phyloP scores from a whole-genome alignment of 352 stramenopile genomes.

The Globisporangium paroecandrum region DNA sequence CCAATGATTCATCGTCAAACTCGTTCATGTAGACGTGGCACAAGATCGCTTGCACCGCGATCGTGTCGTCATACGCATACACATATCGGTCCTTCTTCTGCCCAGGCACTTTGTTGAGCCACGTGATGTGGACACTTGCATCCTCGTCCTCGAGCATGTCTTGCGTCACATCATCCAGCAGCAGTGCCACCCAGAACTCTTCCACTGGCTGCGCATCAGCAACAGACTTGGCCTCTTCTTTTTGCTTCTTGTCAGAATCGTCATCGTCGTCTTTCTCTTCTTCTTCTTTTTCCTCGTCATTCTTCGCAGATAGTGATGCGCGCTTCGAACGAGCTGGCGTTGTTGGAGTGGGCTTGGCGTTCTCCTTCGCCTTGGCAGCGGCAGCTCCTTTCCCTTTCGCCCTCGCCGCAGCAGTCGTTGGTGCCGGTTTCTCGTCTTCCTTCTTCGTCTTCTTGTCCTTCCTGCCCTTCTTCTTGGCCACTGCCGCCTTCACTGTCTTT shows the following conservation, averaged over 20 bases:
- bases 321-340: not conserved
- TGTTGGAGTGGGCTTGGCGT: constrained; percentile 1
- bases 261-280: constrained; percentile 7
- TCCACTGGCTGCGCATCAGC: constrained; percentile 14
- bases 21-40: constrained; percentile 68
- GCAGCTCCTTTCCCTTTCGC: constrained; percentile 2
- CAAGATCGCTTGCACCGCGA: constrained; percentile 64
- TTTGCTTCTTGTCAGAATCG: not conserved
- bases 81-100: constrained; percentile 31
- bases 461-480: constrained; percentile 12
- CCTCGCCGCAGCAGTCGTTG: not conserved
- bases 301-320: not conserved
- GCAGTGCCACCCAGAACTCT: constrained; percentile 66
- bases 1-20: constrained; percentile 28
- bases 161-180: constrained; percentile 74
- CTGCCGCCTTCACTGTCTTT: constrained; percentile 6
- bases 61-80: constrained; percentile 54
- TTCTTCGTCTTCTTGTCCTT: not conserved
- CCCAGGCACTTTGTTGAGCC: constrained; percentile 42
- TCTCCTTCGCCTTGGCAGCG: constrained; percentile 8
- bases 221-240: not conserved
- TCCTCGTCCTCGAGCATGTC: constrained; percentile 58
- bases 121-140: constrained; percentile 49
- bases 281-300: not conserved
- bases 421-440: not conserved